Base-by-base conservation (phyloP, 768 basidiomycete species). In the Rossbeevera mucosa region DNA sequence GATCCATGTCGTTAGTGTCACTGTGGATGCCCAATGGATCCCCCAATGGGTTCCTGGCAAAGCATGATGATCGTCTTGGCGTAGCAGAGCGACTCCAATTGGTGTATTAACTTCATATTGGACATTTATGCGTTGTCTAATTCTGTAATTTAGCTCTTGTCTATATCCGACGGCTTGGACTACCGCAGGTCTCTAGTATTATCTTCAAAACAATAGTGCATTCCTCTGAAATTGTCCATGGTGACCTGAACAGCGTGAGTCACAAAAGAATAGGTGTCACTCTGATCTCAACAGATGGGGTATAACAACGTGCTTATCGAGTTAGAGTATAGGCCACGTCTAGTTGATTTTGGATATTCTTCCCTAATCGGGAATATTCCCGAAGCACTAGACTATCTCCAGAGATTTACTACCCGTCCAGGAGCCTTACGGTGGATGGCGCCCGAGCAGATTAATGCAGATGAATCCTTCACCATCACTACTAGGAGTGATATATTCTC, bases 271-370 rank as follows among this genome's bases (percentile, higher is more conserved):
- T 30, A 5, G 13, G 13, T 30, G 29, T n/a, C 5, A 21, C n/a
- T 4, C 9, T 24, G 14, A 24, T 28, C 38, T 28, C 22, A 46
- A 16, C 26, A 8, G 3, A 22, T n/a, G n/a, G 1, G 3, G 20
- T 14, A 51, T 44, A 46, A 51, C 1, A 51, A 51, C 7, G 51
- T 51, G 25, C 51, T 51, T 24, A 33, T 51, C 4, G 51, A 46
- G 13, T 36, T 8, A 13, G 26, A 29, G 2, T 0, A 30, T 30
- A 30, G 6, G 5, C 13, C 30, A 14, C 30, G 30, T 11, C 30
- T 30, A 30, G 30, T 30, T 6, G 29, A 30, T 30, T 30, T 44
- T n/a, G 43, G 43, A 44, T 44, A 44, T n/a, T 24, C 42, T 44
- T n/a, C 42, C 24, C 7, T 44, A 4, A 21, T 25, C 13, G 42